phyloP scores from a whole-genome alignment of 768 basidiomycete genomes.

The Tricholoma flavovirens region DNA sequence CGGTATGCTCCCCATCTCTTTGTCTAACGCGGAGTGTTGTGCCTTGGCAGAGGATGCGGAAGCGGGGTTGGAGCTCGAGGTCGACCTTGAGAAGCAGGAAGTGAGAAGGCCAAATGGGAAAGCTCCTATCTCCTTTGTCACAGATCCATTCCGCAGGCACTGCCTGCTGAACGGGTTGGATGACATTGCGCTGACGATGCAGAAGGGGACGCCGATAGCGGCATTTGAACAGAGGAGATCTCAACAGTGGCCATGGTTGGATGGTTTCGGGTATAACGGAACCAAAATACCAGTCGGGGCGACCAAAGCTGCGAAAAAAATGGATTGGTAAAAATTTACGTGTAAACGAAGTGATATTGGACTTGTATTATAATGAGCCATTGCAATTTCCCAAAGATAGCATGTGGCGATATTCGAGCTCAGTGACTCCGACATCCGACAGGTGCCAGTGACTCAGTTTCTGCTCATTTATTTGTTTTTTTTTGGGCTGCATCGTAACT shows the following conservation, averaged over 20 bases:
- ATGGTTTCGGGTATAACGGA: conserved; percentile 88
- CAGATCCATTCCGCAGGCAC: conserved; percentile 88
- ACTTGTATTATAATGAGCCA: background rate
- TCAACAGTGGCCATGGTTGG: conserved; percentile 89
- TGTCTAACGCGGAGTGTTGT: conserved; percentile 67
- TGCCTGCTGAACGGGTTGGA: conserved; percentile 95
- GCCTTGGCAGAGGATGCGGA: conserved; percentile 74
- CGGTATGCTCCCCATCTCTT: conserved; percentile 77
- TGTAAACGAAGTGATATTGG: background rate
- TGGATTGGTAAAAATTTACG: conserved; percentile 79
- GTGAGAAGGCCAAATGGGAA: conserved; percentile 72
- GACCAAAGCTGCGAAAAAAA: conserved; percentile 41
- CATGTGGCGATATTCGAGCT: background rate
- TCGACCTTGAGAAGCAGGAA: conserved; percentile 80
- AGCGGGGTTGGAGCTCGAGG: conserved; percentile 68
- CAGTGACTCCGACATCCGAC: too few relatives aligned
- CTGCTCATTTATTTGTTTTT: too few relatives aligned
- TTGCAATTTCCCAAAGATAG: too few relatives aligned
- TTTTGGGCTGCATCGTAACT: background rate
- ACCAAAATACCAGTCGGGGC: conserved; percentile 59
- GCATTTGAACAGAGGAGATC: conserved; percentile 77
- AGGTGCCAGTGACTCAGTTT: too few relatives aligned
- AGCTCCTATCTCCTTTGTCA: conserved; percentile 65
- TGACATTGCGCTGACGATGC: conserved; percentile 92
- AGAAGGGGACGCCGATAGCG: conserved; percentile 66